A percentile compares a stretch with the other conserved stretches of the same genome.
Evolutionary conservation across 305 asterid species (phyloP).

Genomic region (Euphrasia arctica): DNA sequence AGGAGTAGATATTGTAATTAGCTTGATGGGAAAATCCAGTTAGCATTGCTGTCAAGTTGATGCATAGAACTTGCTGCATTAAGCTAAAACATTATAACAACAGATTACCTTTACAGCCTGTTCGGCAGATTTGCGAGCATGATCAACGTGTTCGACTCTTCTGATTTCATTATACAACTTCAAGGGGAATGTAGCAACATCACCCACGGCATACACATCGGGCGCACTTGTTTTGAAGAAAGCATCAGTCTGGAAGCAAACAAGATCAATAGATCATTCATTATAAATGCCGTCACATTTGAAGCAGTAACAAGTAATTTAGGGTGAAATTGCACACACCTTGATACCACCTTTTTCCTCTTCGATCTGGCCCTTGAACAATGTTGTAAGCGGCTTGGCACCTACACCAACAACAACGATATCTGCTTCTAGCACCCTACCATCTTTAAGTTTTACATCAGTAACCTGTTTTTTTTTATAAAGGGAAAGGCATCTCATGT

Average conservation of each 20-base stretch:
- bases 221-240: slow-evolving; percentile 37
- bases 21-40: background rate
- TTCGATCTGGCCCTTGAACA: slow-evolving; percentile 77
- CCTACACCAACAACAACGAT: slow-evolving; percentile 79
- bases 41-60: background rate
- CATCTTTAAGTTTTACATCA: slow-evolving; percentile 67
- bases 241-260: slow-evolving; percentile 72
- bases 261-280: background rate
- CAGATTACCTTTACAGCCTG: slow-evolving; percentile 81
- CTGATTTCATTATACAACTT: slow-evolving; percentile 68
- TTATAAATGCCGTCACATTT: background rate
- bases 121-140: slow-evolving; percentile 97
- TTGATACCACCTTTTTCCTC: slow-evolving; percentile 81
- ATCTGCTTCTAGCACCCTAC: slow-evolving; percentile 59
- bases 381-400: slow-evolving; percentile 70
- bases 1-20: background rate
- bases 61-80: background rate
- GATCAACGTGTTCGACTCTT: slow-evolving; percentile 97
- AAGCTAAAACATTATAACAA: background rate
- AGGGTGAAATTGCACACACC: slow-evolving; percentile 34
- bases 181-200: slow-evolving; percentile 84
- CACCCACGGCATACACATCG: slow-evolving; percentile 52
- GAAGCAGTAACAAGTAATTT: slow-evolving; percentile 36
- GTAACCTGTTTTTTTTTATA: slow-evolving; percentile 42
- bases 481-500: slow-evolving; percentile 5